Conservation (phyloP, 1,284 basidiomycete species). For the Trichosporon sp. region DNA sequence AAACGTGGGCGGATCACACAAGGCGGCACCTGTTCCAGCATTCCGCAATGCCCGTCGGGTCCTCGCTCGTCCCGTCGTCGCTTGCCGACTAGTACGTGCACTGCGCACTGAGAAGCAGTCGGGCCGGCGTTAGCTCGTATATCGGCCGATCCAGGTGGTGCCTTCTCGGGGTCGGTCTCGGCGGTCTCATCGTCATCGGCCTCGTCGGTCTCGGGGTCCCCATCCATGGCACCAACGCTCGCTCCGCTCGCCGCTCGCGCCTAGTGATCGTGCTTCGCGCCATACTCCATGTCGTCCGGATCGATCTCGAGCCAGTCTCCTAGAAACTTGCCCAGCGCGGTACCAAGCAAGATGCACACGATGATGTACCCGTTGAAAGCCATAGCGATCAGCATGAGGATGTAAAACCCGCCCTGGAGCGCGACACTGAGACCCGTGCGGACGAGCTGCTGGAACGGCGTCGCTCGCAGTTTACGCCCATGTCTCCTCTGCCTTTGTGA, state of each 20-base stretch:
- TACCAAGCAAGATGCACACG: slow-evolving; percentile 38
- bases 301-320: slow-evolving; percentile 39
- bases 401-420: slow-evolving; percentile 35
- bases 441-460: slow-evolving; percentile 39
- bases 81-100: too few species aligned
- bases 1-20: too few species aligned
- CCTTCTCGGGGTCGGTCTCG: too few species aligned
- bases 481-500: slow-evolving; percentile 29
- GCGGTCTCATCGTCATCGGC: neutral
- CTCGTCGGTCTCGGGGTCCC: too few species aligned
- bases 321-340: slow-evolving; percentile 42
- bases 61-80: too few species aligned
- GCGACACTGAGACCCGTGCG: slow-evolving; percentile 34
- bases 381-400: slow-evolving; percentile 46
- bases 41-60: too few species aligned
- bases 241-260: neutral
- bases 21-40: neutral
- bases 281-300: neutral
- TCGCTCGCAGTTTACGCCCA: slow-evolving; percentile 29
- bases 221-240: neutral
- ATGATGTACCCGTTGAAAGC: slow-evolving; percentile 44
- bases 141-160: too few species aligned
- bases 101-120: too few species aligned
- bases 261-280: neutral
- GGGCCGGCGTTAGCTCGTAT: too few species aligned